Base-by-base conservation (phyloP, 176 grass and related monocot species). In the Rhynchospora pubera region DNA sequence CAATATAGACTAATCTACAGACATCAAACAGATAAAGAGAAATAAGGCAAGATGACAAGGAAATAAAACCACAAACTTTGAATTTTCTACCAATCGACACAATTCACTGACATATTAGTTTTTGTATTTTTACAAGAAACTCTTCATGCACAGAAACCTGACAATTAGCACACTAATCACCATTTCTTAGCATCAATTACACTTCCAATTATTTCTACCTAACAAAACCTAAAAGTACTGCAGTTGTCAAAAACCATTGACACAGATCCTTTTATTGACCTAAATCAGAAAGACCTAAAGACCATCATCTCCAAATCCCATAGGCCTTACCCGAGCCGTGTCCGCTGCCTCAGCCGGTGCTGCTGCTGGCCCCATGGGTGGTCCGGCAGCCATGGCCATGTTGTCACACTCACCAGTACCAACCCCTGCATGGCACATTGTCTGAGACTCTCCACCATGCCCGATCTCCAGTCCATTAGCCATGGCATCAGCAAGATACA, bases 401-500 rank as follows among this genome's bases (percentile, higher is more conserved):
- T 82, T 61, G 65, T 46, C 48, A 26, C 79, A 82, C 60, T 47
- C 18, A 30, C 10, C 58, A 65, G 5, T 16, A 45, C 61, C 43
- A 16, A 8, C 47, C 19, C 79, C 19, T n/a, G 79, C 1, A 51
- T 11, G 79, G 62, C 79, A 82, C 79, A 50, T 81, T 43, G 46
- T 19, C 79, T 81, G 15, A 24, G 39, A 63, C 18, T 80, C 57
- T 5, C 55, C 77, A 44, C 57, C 58, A 14, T 3, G 42, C 79
- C 66, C 65, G 47, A 82, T 66, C 44, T 82, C 39, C 59, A 82
- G 59, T 50, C 79, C 79, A 66, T 61, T 82, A 21, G 79, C 79
- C 79, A 82, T 82, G 51, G 79, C 79, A 67, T 84, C 82, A 39
- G 85, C 83, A 50, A 90, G 84, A 77, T 87, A 81, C 69, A 95